Percentiles rank a stretch among this genome's conserved stretches.
Conservation (phyloP, 1,284 basidiomycete genomes). For the Uromyces viciae-fabae region DNA sequence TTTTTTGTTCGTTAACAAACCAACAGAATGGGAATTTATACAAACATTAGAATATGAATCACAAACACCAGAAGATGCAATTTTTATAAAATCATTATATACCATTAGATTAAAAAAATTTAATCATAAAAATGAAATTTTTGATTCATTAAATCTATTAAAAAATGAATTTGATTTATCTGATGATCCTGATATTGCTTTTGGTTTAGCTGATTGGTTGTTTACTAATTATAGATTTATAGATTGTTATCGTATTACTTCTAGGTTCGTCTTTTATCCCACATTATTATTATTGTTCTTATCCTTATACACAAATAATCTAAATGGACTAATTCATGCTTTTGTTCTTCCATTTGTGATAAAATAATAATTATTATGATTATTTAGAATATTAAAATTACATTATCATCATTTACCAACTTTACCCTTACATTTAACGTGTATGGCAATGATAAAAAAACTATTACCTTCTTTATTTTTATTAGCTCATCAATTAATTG, state of each 20-base stretch:
- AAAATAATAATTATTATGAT: neutral
- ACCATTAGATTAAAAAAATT: slow-evolving; percentile 80
- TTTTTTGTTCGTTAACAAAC: too few species aligned
- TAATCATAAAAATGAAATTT: slow-evolving; percentile 64
- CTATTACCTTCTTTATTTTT: slow-evolving; percentile 89
- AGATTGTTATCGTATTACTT: slow-evolving; percentile 85
- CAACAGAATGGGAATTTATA: slow-evolving; percentile 89
- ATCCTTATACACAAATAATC: slow-evolving; percentile 15
- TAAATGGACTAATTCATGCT: neutral
- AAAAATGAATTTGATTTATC: slow-evolving; percentile 72
- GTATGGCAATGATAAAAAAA: slow-evolving; percentile 90
- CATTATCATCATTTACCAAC: slow-evolving; percentile 77
- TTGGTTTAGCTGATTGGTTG: slow-evolving; percentile 83
- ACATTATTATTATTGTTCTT: too few species aligned
- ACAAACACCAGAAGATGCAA: slow-evolving; percentile 78
- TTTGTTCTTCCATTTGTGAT: neutral
- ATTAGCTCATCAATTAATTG: slow-evolving; percentile 89
- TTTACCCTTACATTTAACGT: slow-evolving; percentile 88
- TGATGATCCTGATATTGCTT: slow-evolving; percentile 87
- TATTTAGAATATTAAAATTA: slow-evolving; percentile 69
- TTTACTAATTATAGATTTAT: slow-evolving; percentile 85
- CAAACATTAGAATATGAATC: slow-evolving; percentile 74
- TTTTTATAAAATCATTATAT: slow-evolving; percentile 87
- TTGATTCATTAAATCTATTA: slow-evolving; percentile 68
- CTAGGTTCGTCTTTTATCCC: slow-evolving; percentile 62